A percentile compares a stretch with the other conserved stretches of the same genome.
Conservation (phyloP, 352 stramenopile genomes). For the Salisapilia sapeloensis region DNA sequence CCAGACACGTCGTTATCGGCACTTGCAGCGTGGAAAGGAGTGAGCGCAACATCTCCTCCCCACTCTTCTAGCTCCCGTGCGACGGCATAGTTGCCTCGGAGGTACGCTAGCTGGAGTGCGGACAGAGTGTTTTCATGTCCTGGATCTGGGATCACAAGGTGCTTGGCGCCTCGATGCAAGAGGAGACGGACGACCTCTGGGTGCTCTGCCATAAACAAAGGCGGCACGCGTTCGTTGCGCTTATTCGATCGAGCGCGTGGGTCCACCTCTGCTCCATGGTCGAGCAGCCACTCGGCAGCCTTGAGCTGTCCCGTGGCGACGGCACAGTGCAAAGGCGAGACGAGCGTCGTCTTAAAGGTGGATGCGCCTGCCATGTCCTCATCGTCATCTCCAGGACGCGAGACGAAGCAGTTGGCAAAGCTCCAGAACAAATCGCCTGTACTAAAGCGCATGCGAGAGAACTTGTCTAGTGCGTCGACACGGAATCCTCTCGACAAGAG, state of each 20-base stretch:
- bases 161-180: conserved; percentile 42
- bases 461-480: conserved; percentile 55
- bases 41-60: conserved; percentile 64
- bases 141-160: conserved; percentile 46
- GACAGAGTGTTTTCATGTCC: conserved; percentile 72
- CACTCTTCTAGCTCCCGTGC: conserved; percentile 62
- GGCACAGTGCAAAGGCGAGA: conserved; percentile 64
- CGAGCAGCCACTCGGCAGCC: conserved; percentile 51
- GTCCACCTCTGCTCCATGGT: conserved; percentile 28
- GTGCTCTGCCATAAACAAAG: conserved; percentile 62
- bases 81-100: conserved; percentile 60
- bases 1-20: conserved; percentile 28
- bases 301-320: conserved; percentile 51
- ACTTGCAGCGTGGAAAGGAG: conserved; percentile 53
- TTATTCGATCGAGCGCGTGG: conserved; percentile 39
- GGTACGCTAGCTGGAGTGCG: conserved; percentile 54
- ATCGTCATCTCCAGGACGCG: conserved; percentile 14
- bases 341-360: conserved; percentile 70
- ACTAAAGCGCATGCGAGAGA: conserved; percentile 55
- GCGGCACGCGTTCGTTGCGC: conserved; percentile 49
- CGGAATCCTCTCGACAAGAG: conserved; percentile 33
- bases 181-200: conserved; percentile 40
- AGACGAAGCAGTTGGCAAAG: conserved; percentile 56
- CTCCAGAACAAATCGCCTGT: conserved; percentile 75
- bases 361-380: conserved; percentile 53